Conservation (phyloP, 306 rosid genomes). For the Arachis stenosperma region DNA sequence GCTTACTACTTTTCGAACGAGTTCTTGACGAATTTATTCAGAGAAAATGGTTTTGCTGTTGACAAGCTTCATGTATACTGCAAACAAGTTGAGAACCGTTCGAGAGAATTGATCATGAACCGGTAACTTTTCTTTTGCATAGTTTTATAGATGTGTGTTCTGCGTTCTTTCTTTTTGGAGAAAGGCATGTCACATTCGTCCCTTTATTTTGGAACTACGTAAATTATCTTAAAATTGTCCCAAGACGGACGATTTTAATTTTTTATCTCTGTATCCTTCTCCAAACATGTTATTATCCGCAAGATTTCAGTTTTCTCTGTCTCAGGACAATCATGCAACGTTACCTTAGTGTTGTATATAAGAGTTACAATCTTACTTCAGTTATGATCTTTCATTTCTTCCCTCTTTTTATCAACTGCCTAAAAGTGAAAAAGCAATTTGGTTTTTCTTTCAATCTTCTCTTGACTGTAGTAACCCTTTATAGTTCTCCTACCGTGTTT, state of each 20-base stretch:
- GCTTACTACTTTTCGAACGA: conserved; percentile 92
- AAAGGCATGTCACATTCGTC: too few relatives aligned
- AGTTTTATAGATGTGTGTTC: not conserved
- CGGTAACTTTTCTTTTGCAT: conserved; percentile 53
- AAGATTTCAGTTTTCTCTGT: too few relatives aligned
- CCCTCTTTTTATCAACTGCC: not conserved
- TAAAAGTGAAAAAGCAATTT: not conserved
- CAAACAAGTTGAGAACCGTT: conserved; percentile 95
- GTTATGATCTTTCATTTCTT: conserved; percentile 25
- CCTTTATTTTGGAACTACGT: too few relatives aligned
- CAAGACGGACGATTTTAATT: too few relatives aligned
- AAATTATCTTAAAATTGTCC: too few relatives aligned
- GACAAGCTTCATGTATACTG: conserved; percentile 73
- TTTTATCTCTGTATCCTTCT: too few relatives aligned
- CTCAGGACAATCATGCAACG: too few relatives aligned
- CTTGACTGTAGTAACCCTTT: conserved; percentile 12
- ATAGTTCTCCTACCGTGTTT: conserved; percentile 25
- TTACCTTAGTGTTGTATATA: conserved; percentile 2
- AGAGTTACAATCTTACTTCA: conserved; percentile 23
- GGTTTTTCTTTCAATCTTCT: conserved; percentile 3
- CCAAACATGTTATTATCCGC: too few relatives aligned
- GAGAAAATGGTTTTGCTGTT: conserved; percentile 81
- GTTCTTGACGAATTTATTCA: conserved; percentile 73
- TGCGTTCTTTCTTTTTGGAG: too few relatives aligned
- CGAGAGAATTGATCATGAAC: conserved; percentile 84